Percentiles rank a stretch among this genome's conserved stretches.
These are phyloP conservation scores for Phytopythium litorale DNA, from an alignment of 352 stramenopile genomes.

Conservation along the genomic window DNA sequence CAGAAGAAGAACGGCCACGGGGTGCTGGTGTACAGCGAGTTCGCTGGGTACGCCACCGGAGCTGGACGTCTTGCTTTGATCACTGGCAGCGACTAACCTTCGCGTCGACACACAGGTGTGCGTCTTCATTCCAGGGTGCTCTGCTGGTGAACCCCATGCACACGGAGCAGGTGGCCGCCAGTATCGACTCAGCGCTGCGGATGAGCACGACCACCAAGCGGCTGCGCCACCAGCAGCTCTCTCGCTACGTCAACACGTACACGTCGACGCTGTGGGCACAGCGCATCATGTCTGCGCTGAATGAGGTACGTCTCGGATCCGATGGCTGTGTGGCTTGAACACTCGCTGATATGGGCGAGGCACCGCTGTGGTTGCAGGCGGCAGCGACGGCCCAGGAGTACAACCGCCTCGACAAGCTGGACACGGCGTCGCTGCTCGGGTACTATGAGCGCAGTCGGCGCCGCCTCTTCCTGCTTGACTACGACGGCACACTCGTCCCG, in stretches of 20 bases:
- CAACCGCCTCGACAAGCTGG: conserved; percentile 82
- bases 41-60: conserved; percentile 57
- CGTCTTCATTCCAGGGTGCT: conserved; percentile 85
- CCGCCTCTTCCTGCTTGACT: conserved; percentile 82
- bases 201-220: conserved; percentile 87
- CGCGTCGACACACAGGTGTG: conserved; percentile 26
- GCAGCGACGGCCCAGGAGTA: conserved; percentile 77
- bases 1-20: conserved; percentile 80
- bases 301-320: conserved; percentile 28
- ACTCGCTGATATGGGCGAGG: background rate
- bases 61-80: conserved; percentile 11
- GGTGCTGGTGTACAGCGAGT: conserved; percentile 89
- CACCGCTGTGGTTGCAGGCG: conserved; percentile 20
- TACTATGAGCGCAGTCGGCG: conserved; percentile 84
- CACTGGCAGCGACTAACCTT: conserved; percentile 18
- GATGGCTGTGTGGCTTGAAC: background rate
- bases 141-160: conserved; percentile 89
- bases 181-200: conserved; percentile 76
- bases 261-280: conserved; percentile 83
- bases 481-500: conserved; percentile 80
- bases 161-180: conserved; percentile 84
- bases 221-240: conserved; percentile 83
- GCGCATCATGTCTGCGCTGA: conserved; percentile 81
- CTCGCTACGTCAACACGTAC: conserved; percentile 88
- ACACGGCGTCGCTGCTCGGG: conserved; percentile 73